Conservation (phyloP, 176 grass and related monocot species). For the Dendrocalamus sinicus region DNA sequence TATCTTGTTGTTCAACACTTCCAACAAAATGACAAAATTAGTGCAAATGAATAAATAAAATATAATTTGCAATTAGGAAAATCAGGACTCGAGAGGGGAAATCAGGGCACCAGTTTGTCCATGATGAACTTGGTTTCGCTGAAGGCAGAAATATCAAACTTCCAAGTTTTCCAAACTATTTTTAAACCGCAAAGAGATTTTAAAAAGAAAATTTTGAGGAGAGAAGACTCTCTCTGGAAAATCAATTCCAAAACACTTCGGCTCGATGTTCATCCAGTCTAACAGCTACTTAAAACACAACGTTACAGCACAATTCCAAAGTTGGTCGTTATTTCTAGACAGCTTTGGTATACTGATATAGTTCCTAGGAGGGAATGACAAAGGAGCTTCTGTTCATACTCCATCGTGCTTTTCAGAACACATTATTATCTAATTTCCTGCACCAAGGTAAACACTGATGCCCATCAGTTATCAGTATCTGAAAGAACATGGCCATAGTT, state of each 20-base stretch:
- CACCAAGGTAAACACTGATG: not conserved
- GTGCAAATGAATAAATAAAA: no score
- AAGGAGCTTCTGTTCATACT: not conserved
- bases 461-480: not conserved
- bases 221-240: not conserved
- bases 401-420: constrained; percentile 4
- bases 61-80: no score
- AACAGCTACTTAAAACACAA: not conserved
- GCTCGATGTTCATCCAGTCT: not conserved
- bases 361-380: not conserved
- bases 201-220: not conserved
- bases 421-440: not conserved
- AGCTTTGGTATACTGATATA: not conserved
- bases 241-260: not conserved
- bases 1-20: no score
- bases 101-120: not conserved
- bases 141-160: not conserved
- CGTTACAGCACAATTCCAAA: not conserved
- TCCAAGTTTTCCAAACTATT: not conserved
- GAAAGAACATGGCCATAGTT: not conserved
- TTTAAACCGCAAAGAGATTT: not conserved
- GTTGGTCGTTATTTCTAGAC: not conserved
- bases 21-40: no score
- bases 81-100: not conserved
- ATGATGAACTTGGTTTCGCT: not conserved